Evolutionary conservation across 78 protist genomes (phyloP), one percentile per base, ranked within the genome.

Genomic region (Guillardia theta): DNA sequence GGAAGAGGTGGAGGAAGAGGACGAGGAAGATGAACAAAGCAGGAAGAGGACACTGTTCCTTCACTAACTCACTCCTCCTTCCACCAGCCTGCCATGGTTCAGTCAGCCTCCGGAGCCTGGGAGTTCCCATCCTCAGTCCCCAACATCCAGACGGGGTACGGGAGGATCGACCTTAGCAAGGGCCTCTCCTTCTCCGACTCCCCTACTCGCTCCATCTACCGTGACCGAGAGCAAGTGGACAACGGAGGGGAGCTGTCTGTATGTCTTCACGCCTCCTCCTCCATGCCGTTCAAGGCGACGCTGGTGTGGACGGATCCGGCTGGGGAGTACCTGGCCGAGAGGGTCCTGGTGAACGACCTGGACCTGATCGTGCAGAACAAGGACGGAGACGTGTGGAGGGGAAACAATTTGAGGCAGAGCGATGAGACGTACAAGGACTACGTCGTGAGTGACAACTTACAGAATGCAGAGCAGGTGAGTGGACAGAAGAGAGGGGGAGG

Each of bases 291-390:
- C 45, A 46, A n/a, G 44, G 97, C 90, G 21, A 97, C 97, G 47
- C 93, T 97, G 5, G 95, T 62, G 24, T 97, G 98, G 98, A 94
- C 95, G n/a, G 98, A 97, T 64, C 94, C 96, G 6, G 94, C 97
- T 12, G 88, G 95, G 37, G n/a, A 48, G 36, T 43, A 88, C 36
- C 45, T 76, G 33, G 64, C 97, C 8, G 33, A 37, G 9, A 48
- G 15, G 47, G 88, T 83, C 64, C 93, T 97, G 27, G 97, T 97
- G 48, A 96, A 97, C 78, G 92, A 96, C 76, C 94, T 97, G 22
- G 96, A 96, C 93, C 92, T 97, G 30, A 43, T 33, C 41, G 45
- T 70, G n/a, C 21, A 36, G 45, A 36, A 43, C 27, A 24, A 24
- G 70, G 70, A 30, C 70, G 70, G 70, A 30, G 70, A 24, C 39